These are phyloP conservation scores for Pseudogymnoascus sp. DNA, from an alignment of 2,329 filamentous ascomycete genomes.

Conservation along the genomic window DNA sequence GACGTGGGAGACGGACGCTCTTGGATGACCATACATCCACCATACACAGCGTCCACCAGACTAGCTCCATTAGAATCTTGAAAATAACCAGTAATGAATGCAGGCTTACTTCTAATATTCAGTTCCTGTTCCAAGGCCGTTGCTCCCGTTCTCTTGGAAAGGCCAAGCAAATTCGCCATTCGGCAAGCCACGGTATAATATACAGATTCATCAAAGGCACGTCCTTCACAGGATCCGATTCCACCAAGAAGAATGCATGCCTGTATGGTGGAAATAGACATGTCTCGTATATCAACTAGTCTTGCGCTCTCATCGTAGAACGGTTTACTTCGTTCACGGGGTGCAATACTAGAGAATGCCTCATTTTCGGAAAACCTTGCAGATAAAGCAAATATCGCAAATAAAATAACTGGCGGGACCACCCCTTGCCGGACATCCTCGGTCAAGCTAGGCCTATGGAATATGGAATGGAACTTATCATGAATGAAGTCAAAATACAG, in stretches of 20 bases:
- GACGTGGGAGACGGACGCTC: conserved; percentile 16
- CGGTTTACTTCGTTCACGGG: conserved; percentile 13
- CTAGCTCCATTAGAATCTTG: conserved; percentile 11
- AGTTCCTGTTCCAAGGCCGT: conserved; percentile 15
- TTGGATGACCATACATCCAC: conserved; percentile 21
- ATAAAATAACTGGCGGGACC: conserved; percentile 15
- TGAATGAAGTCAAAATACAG: conserved; percentile 21
- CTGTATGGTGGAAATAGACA: conserved; percentile 18
- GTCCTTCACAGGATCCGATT: conserved; percentile 15
- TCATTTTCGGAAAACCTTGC: conserved; percentile 19
- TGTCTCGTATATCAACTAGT: conserved; percentile 16
- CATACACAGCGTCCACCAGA: conserved; percentile 21
- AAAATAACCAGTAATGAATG: not conserved
- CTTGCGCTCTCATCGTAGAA: conserved; percentile 13
- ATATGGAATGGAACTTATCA: conserved; percentile 20
- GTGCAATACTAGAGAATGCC: conserved; percentile 13
- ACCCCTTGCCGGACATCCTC: conserved; percentile 11
- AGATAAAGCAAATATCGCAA: conserved; percentile 18
- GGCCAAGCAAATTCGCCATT: conserved; percentile 18
- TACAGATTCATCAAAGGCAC: conserved; percentile 15
- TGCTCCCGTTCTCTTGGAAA: conserved; percentile 12
- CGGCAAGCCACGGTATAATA: conserved; percentile 19
- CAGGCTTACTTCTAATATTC: conserved; percentile 16
- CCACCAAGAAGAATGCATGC: conserved; percentile 19
- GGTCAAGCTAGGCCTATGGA: conserved; percentile 18